phyloP scores from a whole-genome alignment of 2,329 filamentous ascomycete genomes.

The Ophiostoma fasciatum region DNA sequence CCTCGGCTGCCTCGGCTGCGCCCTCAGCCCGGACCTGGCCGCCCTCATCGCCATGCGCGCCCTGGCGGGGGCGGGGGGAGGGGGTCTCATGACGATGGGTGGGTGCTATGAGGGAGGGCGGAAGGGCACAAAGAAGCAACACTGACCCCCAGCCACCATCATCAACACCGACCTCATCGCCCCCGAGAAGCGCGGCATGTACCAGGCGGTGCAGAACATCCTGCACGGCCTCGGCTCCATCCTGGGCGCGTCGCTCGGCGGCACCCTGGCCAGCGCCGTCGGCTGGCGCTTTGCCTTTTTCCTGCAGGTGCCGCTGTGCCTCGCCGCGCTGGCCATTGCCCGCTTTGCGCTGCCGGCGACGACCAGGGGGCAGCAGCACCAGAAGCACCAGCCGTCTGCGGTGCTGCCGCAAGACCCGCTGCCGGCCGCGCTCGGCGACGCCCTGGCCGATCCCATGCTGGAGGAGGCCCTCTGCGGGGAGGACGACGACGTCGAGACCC shows the following conservation, averaged over 20 bases:
- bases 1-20: constrained; percentile 36
- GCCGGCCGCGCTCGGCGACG: not conserved
- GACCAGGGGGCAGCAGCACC: too few species aligned
- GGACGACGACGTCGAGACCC: too few species aligned
- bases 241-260: constrained; percentile 54
- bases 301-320: constrained; percentile 44
- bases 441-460: not conserved
- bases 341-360: constrained; percentile 1
- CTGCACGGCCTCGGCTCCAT: constrained; percentile 55
- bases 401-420: too few species aligned
- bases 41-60: constrained; percentile 36
- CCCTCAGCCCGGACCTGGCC: constrained; percentile 31
- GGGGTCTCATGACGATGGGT: constrained; percentile 54
- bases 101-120: not conserved
- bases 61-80: constrained; percentile 44
- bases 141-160: constrained; percentile 40
- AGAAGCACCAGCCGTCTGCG: too few species aligned
- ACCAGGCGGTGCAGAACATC: constrained; percentile 61
- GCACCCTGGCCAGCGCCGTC: constrained; percentile 47
- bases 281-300: constrained; percentile 57
- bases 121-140: not conserved
- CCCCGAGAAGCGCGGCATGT: constrained; percentile 53
- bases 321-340: constrained; percentile 28
- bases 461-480: too few species aligned
- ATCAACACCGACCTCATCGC: constrained; percentile 58